These are phyloP conservation scores for Neostapfia colusana DNA, from an alignment of 176 grass and related monocot species.

Conservation along the genomic window DNA sequence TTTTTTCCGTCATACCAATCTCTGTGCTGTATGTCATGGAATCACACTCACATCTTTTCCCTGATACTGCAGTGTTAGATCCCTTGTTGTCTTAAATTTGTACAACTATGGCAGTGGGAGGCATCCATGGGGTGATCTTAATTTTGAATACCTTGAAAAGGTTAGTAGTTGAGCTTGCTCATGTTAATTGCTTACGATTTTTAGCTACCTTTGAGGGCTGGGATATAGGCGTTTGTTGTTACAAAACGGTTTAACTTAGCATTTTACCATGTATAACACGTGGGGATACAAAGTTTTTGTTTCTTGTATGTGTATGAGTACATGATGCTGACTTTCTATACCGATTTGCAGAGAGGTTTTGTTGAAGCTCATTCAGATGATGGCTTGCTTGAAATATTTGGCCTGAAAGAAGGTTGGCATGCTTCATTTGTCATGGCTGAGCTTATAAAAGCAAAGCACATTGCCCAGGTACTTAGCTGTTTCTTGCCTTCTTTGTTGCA, in stretches of 20 bases:
- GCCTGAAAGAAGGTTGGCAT: slow-evolving; percentile 98
- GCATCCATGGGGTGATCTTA: slow-evolving; percentile 97
- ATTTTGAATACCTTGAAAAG: slow-evolving; percentile 88
- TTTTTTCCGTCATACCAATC: background rate
- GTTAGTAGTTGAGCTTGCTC: slow-evolving; percentile 37
- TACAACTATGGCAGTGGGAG: slow-evolving; percentile 83
- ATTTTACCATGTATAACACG: background rate
- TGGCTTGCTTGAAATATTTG: slow-evolving; percentile 97
- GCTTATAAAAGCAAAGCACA: slow-evolving; percentile 91
- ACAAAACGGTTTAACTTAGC: background rate
- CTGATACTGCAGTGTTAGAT: slow-evolving; percentile 72
- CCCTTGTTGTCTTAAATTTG: slow-evolving; percentile 84
- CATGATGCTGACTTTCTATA: slow-evolving; percentile 12
- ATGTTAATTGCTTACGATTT: slow-evolving; percentile 16
- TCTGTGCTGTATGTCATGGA: background rate
- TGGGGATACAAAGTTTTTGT: background rate
- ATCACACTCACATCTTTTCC: background rate
- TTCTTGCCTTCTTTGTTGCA: background rate
- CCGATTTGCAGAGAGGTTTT: slow-evolving; percentile 66
- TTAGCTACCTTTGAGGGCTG: background rate
- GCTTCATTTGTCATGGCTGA: slow-evolving; percentile 94
- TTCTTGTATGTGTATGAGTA: slow-evolving; percentile 11
- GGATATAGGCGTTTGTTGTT: background rate
- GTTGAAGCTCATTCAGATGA: slow-evolving; percentile 87
- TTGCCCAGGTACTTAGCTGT: slow-evolving; percentile 70